Conservation (phyloP, 2,329 filamentous ascomycete species). For the Fusarium liriodendri region DNA sequence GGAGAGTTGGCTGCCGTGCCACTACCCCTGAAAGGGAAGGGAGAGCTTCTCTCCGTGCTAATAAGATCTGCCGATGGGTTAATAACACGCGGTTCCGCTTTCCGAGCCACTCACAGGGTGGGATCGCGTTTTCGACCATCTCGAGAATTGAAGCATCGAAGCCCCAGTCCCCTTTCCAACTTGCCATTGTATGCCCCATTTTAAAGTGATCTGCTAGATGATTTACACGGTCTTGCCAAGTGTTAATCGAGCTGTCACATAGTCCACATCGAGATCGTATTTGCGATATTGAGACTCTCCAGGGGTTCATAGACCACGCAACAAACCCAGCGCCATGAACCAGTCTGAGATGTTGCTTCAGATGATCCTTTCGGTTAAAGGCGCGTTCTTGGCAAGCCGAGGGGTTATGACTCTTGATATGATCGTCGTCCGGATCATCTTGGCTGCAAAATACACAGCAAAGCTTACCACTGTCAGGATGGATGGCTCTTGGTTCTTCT, state of each 20-base stretch:
- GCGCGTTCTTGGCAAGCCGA: neutral
- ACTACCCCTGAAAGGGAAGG: neutral
- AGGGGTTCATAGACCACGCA: neutral
- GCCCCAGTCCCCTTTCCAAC: neutral
- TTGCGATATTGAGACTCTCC: neutral
- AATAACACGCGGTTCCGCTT: neutral
- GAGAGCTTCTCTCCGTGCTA: neutral
- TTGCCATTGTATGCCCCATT: neutral
- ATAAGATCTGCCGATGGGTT: neutral
- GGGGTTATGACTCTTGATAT: neutral
- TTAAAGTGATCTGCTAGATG: neutral
- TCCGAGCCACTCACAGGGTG: neutral
- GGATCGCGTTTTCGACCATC: neutral
- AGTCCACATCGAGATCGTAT: neutral
- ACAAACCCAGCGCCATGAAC: neutral
- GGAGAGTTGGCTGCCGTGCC: neutral
- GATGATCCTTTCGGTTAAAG: neutral
- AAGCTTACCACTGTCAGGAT: neutral
- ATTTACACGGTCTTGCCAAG: neutral
- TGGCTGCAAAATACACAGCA: constrained; percentile 1
- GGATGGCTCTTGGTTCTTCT: neutral
- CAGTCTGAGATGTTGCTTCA: neutral
- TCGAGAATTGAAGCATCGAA: neutral
- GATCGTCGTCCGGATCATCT: neutral
- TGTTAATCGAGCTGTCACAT: neutral